Percentiles rank a stretch among this genome's conserved stretches.
phyloP scores from a whole-genome alignment of 352 stramenopile species.

The Pythium periplocum region DNA sequence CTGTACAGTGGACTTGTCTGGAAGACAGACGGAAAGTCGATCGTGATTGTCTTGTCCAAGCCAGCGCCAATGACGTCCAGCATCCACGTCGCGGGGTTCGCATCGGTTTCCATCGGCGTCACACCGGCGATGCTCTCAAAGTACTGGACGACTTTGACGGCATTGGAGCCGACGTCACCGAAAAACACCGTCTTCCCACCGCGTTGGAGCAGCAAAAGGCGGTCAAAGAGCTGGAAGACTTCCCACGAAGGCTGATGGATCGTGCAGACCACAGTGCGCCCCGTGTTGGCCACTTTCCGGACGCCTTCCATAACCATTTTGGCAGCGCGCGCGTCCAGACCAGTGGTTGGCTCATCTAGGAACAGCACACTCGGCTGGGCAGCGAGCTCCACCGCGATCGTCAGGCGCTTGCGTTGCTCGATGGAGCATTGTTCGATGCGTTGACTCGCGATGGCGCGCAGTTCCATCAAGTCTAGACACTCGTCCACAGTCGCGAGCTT shows the following conservation, averaged over 20 bases:
- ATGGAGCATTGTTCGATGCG: slow-evolving; percentile 27
- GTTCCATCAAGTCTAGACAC: slow-evolving; percentile 11
- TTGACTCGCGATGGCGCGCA: too few relatives aligned
- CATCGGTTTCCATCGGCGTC: slow-evolving; percentile 17
- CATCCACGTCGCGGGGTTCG: slow-evolving; percentile 8
- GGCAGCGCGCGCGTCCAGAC: slow-evolving; percentile 78
- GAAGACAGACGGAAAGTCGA: not conserved
- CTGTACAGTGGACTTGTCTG: not conserved
- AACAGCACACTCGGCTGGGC: slow-evolving; percentile 82
- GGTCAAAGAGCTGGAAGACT: slow-evolving; percentile 71
- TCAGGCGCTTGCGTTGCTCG: slow-evolving; percentile 46
- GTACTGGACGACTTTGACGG: slow-evolving; percentile 31
- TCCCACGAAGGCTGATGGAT: slow-evolving; percentile 89
- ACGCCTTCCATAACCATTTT: slow-evolving; percentile 83
- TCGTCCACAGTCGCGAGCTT: slow-evolving; percentile 19
- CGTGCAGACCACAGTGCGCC: slow-evolving; percentile 81
- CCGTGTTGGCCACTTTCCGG: slow-evolving; percentile 71
- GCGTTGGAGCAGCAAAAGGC: slow-evolving; percentile 71
- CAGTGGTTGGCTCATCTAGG: slow-evolving; percentile 73
- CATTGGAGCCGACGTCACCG: slow-evolving; percentile 46
- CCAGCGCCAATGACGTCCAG: not conserved
- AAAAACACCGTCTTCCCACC: slow-evolving; percentile 71
- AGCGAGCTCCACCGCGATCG: slow-evolving; percentile 61
- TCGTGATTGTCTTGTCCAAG: not conserved
- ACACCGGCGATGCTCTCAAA: slow-evolving; percentile 47